phyloP scores from a whole-genome alignment of 495 filamentous ascomycete genomes.

The Xylaria acuta region DNA sequence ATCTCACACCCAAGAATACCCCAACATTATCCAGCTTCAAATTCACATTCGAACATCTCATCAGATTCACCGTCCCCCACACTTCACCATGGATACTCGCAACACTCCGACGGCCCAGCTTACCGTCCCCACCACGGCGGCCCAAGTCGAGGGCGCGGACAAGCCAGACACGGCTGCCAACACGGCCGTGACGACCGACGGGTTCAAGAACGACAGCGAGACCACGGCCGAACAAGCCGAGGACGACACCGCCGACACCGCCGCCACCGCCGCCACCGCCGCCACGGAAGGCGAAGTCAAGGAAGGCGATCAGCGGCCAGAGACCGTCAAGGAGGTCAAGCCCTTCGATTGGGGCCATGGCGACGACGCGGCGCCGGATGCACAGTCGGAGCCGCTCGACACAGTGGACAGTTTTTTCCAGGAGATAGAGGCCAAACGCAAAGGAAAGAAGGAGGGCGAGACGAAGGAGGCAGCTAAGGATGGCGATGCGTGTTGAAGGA shows the following conservation, averaged over 20 bases:
- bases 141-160: background rate
- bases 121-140: background rate
- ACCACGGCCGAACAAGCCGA: slow-evolving; percentile 1
- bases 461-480: background rate
- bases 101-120: background rate
- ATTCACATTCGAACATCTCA: background rate
- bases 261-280: too few species aligned
- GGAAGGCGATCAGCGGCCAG: too few species aligned
- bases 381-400: background rate
- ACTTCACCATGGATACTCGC: slow-evolving; percentile 14
- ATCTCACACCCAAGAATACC: background rate
- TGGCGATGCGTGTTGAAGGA: background rate
- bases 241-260: background rate
- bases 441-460: background rate
- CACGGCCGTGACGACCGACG: slow-evolving; percentile 23
- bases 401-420: background rate
- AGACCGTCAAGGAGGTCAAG: background rate
- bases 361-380: background rate
- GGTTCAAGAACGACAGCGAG: slow-evolving; percentile 16
- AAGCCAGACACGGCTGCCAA: background rate
- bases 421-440: background rate
- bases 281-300: background rate
- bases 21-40: background rate
- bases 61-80: background rate
- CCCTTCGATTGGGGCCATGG: background rate